Evolutionary conservation across 371 early-diverging fungal species (phyloP), one percentile per base, ranked within the genome.

Genomic region (Coemansia sp.): DNA sequence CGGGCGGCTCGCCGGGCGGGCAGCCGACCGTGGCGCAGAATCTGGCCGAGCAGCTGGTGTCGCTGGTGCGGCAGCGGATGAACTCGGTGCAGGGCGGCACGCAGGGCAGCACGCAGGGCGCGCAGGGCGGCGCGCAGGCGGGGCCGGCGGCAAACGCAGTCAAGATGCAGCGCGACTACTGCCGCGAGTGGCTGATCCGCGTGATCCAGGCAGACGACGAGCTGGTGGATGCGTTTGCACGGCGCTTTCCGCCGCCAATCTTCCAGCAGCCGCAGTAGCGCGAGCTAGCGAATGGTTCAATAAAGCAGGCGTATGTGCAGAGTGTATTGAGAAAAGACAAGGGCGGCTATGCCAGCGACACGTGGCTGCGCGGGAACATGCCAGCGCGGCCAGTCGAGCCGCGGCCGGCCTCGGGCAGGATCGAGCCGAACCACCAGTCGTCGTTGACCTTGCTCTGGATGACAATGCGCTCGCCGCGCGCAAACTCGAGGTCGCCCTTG

Each of bases 381-480:
- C 74, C 74, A 2, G 74, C 63, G 51, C 69, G 69, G 36, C 69
- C 69, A 5, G 74, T 69, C 4, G 74, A 69, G n/a, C 64, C 65
- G 43, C 74, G 60, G 7, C 66, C 69, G 8, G 69, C 58, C 11
- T 52, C 75, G 36, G 75, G 66, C 34, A 77, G 63, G 16, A 77
- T 72, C 31, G 77, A 76, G 33, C 77, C 77, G 39, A 67, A 76
- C 77, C 77, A 77, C 77, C 77, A 77, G 62, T 77, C 77, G 62
- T 77, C 71, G 51, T 77, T 77, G 72, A 77, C 70, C 31, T 64
- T 63, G 65, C 70, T 67, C 55, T 65, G 67, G 46, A 77, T 62
- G 49, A 76, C 69, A 16, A 77, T 75, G 56, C 72, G 69, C 57
- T 75, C 76, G 53, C 68, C 75, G 36, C 40, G 44, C 34, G 60